Evolutionary conservation across 2,329 filamentous ascomycete genomes (phyloP).

Genomic region (Monilinia vaccinii-corymbosi): DNA sequence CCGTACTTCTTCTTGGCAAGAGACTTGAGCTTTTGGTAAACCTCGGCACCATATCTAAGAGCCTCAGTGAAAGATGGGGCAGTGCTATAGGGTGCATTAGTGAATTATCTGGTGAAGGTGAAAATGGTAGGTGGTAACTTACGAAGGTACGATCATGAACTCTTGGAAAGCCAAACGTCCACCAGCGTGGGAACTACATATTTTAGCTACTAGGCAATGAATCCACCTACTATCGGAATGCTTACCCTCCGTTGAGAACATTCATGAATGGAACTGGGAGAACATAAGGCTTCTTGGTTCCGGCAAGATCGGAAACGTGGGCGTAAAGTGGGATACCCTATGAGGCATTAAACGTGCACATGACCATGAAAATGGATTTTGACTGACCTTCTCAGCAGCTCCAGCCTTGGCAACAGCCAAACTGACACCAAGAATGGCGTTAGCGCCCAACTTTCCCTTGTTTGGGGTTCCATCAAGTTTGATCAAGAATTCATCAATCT

Average conservation of each 20-base stretch:
- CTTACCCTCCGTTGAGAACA: conserved; percentile 66
- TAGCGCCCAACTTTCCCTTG: conserved; percentile 83
- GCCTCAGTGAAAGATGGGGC: conserved; percentile 91
- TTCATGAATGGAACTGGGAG: conserved; percentile 91
- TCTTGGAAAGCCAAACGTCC: conserved; percentile 92
- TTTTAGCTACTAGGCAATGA: conserved; percentile 14
- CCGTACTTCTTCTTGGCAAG: conserved; percentile 99
- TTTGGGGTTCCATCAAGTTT: conserved; percentile 76
- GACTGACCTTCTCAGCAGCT: conserved; percentile 70
- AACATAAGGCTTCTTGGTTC: conserved; percentile 86
- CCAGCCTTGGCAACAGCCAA: conserved; percentile 81
- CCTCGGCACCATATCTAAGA: conserved; percentile 91
- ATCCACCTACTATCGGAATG: not conserved
- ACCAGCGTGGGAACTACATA: conserved; percentile 79
- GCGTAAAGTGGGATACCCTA: conserved; percentile 75
- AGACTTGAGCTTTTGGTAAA: conserved; percentile 95
- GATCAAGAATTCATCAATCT: conserved; percentile 77
- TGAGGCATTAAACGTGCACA: conserved; percentile 2
- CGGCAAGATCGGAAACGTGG: conserved; percentile 78
- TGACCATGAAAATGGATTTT: not conserved
- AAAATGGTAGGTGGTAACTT: conserved; percentile 31
- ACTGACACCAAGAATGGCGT: conserved; percentile 79
- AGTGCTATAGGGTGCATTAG: conserved; percentile 38
- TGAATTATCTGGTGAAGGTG: conserved; percentile 7
- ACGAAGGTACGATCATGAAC: conserved; percentile 89